These are phyloP conservation scores for Calocybe indica DNA, from an alignment of 768 basidiomycete species.

Conservation along the genomic window DNA sequence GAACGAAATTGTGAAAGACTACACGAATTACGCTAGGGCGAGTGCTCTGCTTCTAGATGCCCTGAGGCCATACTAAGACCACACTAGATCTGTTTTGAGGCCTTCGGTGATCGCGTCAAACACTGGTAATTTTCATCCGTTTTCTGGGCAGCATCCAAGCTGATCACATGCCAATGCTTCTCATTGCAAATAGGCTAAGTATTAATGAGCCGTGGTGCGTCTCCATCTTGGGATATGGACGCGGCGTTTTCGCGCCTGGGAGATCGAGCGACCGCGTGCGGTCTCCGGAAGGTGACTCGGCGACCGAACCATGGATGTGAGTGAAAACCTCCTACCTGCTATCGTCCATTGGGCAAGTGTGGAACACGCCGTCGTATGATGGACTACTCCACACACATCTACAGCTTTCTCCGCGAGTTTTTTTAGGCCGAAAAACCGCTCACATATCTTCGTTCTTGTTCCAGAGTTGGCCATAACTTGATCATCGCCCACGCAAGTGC, in stretches of 20 bases:
- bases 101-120: conserved; percentile 73
- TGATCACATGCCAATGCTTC: conserved; percentile 15
- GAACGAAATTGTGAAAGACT: conserved; percentile 65
- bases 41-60: conserved; percentile 17
- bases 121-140: conserved; percentile 43
- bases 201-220: conserved; percentile 77
- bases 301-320: conserved; percentile 67
- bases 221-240: conserved; percentile 64
- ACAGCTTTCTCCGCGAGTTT: too few species aligned
- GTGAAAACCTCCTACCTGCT: conserved; percentile 14
- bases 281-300: conserved; percentile 55
- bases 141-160: conserved; percentile 2
- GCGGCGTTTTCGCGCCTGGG: conserved; percentile 68
- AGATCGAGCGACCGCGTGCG: conserved; percentile 58
- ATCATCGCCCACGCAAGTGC: conserved; percentile 68
- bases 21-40: conserved; percentile 50
- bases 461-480: conserved; percentile 60
- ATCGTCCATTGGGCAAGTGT: neutral
- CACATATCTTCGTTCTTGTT: conserved; percentile 1
- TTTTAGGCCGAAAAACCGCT: neutral
- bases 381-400: too few species aligned
- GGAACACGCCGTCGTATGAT: neutral
- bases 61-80: neutral
- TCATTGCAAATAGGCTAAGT: conserved; percentile 43
- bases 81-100: conserved; percentile 60